These are phyloP conservation scores for Coemansia guatemalensis DNA, from an alignment of 192 early-diverging fungal species.

Conservation along the genomic window DNA sequence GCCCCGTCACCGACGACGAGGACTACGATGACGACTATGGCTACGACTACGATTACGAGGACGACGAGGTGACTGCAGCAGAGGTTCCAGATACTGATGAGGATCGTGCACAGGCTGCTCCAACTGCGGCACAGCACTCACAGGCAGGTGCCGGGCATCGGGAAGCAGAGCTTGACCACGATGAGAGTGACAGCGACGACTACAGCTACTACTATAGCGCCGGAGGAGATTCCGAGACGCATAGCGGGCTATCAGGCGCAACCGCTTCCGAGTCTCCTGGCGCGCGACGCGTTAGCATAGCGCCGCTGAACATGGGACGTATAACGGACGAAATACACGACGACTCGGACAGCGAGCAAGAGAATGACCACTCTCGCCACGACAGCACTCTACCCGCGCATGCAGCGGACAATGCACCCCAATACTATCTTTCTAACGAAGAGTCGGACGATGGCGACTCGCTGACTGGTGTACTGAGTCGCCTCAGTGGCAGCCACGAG, in stretches of 20 bases:
- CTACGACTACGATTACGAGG: conserved; percentile 35
- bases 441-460: conserved; percentile 53
- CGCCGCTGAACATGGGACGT: conserved; percentile 33
- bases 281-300: conserved; percentile 41
- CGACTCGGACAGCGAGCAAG: conserved; percentile 19
- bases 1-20: conserved; percentile 31
- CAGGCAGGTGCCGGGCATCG: not conserved
- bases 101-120: conserved; percentile 5
- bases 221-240: conserved; percentile 19
- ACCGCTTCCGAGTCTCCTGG: not conserved
- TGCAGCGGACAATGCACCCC: conserved; percentile 14
- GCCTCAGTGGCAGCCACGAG: conserved; percentile 23
- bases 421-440: conserved; percentile 42
- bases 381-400: conserved; percentile 26
- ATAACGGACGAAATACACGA: conserved; percentile 33
- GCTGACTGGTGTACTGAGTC: conserved; percentile 28
- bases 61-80: conserved; percentile 20
- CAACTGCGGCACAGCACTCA: conserved; percentile 5
- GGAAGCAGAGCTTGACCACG: not conserved
- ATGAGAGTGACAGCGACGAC: conserved; percentile 32
- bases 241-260: conserved; percentile 7
- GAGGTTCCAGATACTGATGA: conserved; percentile 5
- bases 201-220: conserved; percentile 47
- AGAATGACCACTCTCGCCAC: conserved; percentile 3
- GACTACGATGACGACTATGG: conserved; percentile 40